Evolutionary conservation across 345 rosid species (phyloP).

Genomic region (Conringia planisiliqua): DNA sequence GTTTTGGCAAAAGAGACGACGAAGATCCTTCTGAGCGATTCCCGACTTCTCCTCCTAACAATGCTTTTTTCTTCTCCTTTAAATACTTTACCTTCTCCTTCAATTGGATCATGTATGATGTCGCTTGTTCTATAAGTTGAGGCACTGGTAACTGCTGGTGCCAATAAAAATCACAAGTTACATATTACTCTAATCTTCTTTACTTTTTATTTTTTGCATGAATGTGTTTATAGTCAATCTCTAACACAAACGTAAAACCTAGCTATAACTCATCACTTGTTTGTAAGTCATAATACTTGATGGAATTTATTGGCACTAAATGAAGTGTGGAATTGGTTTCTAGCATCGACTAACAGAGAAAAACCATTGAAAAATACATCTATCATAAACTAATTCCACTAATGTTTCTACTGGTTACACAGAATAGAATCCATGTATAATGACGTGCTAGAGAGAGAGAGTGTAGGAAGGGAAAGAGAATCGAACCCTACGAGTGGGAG

Average conservation of each 20-base stretch:
- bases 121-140: conserved; percentile 22
- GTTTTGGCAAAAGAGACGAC: conserved; percentile 13
- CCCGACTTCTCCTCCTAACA: not conserved
- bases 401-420: not conserved
- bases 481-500: conserved; percentile 23
- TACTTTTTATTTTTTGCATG: not conserved
- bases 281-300: not conserved
- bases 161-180: not conserved
- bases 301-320: not conserved
- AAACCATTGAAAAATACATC: not conserved
- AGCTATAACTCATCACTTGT: not conserved
- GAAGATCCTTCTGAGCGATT: not conserved
- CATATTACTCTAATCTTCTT: not conserved
- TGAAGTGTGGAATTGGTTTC: not conserved
- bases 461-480: not conserved
- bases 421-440: not conserved
- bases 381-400: not conserved
- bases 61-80: conserved; percentile 9
- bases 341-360: not conserved
- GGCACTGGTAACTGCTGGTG: conserved; percentile 16
- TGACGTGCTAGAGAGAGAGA: not conserved
- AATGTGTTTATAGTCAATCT: not conserved
- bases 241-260: not conserved
- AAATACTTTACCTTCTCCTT: conserved; percentile 10
- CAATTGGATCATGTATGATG: conserved; percentile 9